Evolutionary conservation across 768 basidiomycete genomes (phyloP), one percentile per base, ranked within the genome.

Genomic region (Leccinum aurantiacum): DNA sequence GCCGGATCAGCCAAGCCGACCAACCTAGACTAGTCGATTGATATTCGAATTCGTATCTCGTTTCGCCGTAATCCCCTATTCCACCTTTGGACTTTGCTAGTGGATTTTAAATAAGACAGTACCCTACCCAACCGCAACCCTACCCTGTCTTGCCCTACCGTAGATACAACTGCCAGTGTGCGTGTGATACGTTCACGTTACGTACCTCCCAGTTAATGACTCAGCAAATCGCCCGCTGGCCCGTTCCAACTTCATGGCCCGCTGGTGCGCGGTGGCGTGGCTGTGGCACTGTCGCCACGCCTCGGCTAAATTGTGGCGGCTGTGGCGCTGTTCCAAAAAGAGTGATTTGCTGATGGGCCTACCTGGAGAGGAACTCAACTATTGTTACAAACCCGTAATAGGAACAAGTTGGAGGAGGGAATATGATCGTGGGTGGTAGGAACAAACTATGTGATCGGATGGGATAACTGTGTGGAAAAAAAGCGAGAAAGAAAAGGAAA

Each of bases 381-480:
- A 74, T 31, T 66, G 56, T 65, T 73, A 73, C 72, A 73, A 56
- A 44, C 41, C 33, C 64, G 68, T 75, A 74, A 69, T 63, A 74
- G 66, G 63, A 73, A 68, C 71, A 61, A 19, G 41, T 44, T 63
- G 63, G 60, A 24, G 46, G 46, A 47, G 13, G 19, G 54, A 59
- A 64, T 71, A 71, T 61, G 67, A 44, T 44, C 41, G 41, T 44
- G 41, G n/a, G n/a, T 44, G 41, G 41, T 19, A 44, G 41, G 41
- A 44, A 44, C 41, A 44, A 44, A 19, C n/a, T 44, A 69, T 60
- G 60, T 60, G 66, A 65, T 61, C 49, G 62, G 54, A 71, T 69
- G 69, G 49, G 57, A 60, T 38, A 54, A 48, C 47, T 11, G 41
- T 44, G 41, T 38, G 37, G 37, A 38, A 41, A 19, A n/a, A 44